Evolutionary conservation across 2,329 filamentous ascomycete species (phyloP).

Genomic region (Venturiaceae sp.): DNA sequence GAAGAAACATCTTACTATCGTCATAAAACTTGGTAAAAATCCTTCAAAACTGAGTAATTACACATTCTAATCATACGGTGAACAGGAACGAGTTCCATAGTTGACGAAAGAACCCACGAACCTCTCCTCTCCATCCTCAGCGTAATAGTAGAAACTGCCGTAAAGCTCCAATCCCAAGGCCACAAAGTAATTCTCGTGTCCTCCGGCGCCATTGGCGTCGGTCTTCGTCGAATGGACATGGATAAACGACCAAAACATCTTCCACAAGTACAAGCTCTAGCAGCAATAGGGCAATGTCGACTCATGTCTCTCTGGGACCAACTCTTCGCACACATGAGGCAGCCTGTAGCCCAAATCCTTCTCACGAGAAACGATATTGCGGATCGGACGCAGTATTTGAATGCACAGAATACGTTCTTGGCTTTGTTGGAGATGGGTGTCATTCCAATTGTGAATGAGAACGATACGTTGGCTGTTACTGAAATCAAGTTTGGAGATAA

Average conservation of each 20-base stretch:
- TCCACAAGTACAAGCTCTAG: constrained; percentile 82
- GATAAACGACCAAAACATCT: constrained; percentile 83
- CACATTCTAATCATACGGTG: constrained; percentile 17
- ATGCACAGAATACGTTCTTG: constrained; percentile 89
- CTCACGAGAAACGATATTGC: constrained; percentile 94
- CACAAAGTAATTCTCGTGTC: constrained; percentile 94
- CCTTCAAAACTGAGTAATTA: background rate
- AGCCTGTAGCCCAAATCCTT: constrained; percentile 90
- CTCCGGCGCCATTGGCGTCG: constrained; percentile 92
- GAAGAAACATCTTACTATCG: constrained; percentile 66
- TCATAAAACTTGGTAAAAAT: constrained; percentile 72
- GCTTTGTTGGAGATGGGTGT: constrained; percentile 91
- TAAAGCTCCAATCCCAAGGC: constrained; percentile 78
- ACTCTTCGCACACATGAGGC: constrained; percentile 75
- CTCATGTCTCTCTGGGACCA: constrained; percentile 95
- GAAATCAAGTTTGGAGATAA: constrained; percentile 99
- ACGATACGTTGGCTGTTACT: constrained; percentile 90
- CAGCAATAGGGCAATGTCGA: constrained; percentile 90
- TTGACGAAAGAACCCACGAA: constrained; percentile 91
- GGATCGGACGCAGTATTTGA: constrained; percentile 89
- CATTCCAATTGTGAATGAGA: constrained; percentile 97
- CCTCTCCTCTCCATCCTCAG: constrained; percentile 85
- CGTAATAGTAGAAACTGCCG: constrained; percentile 87
- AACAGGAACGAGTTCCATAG: constrained; percentile 93
- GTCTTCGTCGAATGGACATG: constrained; percentile 80